A percentile compares a stretch with the other conserved stretches of the same genome.
Conservation (phyloP, 345 rosid species). For the Eucalyptus virginea region DNA sequence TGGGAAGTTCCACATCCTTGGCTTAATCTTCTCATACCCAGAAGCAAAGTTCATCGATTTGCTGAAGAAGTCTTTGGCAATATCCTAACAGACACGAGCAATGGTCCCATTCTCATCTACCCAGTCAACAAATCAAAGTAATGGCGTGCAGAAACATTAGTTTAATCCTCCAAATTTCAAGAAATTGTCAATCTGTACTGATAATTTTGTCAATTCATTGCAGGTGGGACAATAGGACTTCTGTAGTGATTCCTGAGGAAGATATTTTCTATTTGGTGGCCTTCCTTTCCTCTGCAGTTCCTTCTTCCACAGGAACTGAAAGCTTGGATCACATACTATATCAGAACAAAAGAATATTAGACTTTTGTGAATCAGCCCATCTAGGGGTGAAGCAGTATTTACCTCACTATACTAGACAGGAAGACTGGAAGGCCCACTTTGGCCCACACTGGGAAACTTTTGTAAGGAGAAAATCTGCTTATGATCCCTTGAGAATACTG, state of each 20-base stretch:
- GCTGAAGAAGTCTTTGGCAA: conserved; percentile 71
- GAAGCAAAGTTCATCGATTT: conserved; percentile 51
- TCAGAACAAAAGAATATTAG: conserved; percentile 58
- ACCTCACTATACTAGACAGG: conserved; percentile 68
- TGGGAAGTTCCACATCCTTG: conserved; percentile 99
- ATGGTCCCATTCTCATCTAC: conserved; percentile 87
- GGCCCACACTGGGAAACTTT: conserved; percentile 68
- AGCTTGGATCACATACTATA: conserved; percentile 57
- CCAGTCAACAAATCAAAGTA: conserved; percentile 94
- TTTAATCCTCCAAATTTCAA: neutral
- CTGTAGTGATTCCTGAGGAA: conserved; percentile 76
- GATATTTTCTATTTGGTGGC: conserved; percentile 91
- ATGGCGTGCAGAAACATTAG: neutral
- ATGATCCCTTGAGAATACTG: conserved; percentile 82
- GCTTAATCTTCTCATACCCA: conserved; percentile 92
- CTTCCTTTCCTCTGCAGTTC: conserved; percentile 75
- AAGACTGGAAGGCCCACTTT: conserved; percentile 80
- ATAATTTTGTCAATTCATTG: neutral
- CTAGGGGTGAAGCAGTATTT: conserved; percentile 83
- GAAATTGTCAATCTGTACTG: neutral
- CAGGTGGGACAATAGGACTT: conserved; percentile 99
- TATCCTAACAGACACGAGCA: conserved; percentile 75
- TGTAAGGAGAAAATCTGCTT: conserved; percentile 53
- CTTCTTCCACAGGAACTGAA: conserved; percentile 61
- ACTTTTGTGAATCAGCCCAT: conserved; percentile 40